phyloP scores from a whole-genome alignment of 2,329 filamentous ascomycete genomes.

The Aureobasidium sp. region DNA sequence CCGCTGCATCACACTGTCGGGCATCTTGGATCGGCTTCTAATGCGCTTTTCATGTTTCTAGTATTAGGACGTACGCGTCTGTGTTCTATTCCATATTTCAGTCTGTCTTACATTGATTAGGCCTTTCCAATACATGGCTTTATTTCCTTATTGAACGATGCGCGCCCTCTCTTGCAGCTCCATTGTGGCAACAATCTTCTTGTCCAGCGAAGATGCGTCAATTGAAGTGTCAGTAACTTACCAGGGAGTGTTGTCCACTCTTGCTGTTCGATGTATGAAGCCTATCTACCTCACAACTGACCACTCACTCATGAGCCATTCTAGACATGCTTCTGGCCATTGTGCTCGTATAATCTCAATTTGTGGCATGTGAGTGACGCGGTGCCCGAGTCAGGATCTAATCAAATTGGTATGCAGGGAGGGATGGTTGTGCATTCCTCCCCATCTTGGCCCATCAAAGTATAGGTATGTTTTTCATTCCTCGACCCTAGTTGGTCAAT shows the following conservation, averaged over 20 bases:
- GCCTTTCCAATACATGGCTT: background rate
- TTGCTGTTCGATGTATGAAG: background rate
- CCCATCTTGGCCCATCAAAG: conserved; percentile 5
- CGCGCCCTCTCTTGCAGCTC: background rate
- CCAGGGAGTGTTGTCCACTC: background rate
- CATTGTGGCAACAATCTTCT: background rate
- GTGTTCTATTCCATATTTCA: background rate
- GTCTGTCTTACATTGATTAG: background rate
- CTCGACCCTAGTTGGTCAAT: background rate
- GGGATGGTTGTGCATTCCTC: conserved; percentile 5
- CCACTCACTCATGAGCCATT: background rate
- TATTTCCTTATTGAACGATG: background rate
- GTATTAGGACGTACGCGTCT: background rate
- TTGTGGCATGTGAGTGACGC: conserved; percentile 7
- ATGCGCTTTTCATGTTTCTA: conserved; percentile 13
- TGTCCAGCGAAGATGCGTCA: background rate
- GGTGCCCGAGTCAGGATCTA: background rate
- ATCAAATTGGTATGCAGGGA: background rate
- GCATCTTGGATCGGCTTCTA: background rate
- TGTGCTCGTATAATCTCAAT: background rate
- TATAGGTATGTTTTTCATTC: conserved; percentile 15
- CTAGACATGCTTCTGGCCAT: background rate
- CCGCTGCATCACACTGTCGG: background rate
- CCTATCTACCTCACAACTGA: background rate
- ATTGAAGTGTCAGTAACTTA: background rate